Base-by-base conservation (phyloP, 164 flowering plant genomes). In the Umbellularia californica region DNA sequence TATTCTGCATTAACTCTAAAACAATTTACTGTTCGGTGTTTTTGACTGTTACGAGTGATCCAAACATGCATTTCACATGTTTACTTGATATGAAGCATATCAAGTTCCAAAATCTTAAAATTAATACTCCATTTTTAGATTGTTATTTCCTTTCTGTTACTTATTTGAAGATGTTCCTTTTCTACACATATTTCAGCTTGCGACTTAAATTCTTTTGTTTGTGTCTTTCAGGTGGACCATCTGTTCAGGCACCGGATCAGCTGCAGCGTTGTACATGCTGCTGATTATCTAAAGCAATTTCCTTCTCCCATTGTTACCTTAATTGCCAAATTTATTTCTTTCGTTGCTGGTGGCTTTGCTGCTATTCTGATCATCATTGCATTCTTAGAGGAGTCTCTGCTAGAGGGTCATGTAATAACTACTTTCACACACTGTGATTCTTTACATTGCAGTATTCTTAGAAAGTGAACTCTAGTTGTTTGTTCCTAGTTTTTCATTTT, bases 321-420 rank as follows among this genome's bases (percentile, higher is more conserved):
- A 17, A 76, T 96, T 72, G 97, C 98, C 47, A 96, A 92, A 81
- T 94, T 94, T 67, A 86, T 96, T 75, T 90, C 97, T 30, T 96
- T 94, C 79, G 93, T 96, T 11, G 85, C 94, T 76, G 98, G 99
- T 79, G 99, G 99, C 25, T 90, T 94, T 81, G 94, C 99, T 82
- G 99, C 99, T 58, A 82, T 92, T 60, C 79, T 96, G 75, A 92
- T 94, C 84, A 90, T 96, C 79, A 90, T 96, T 85, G 98, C 98
- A 23, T 90, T 96, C 80, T 85, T 94, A 62, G 98, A 96, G 65
- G 99, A 96, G 83, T 94, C 98, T 78, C 84, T 96, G 73, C 92
- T 96, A 14, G 99, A 96, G 83, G 99, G 97, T 81, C 99, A 96
- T 88, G 99, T 96, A 92, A 85, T 75, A 51, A 17, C 55, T 28